Conservation (phyloP, 2,329 filamentous ascomycete genomes). For the Fusarium ramigenum region DNA sequence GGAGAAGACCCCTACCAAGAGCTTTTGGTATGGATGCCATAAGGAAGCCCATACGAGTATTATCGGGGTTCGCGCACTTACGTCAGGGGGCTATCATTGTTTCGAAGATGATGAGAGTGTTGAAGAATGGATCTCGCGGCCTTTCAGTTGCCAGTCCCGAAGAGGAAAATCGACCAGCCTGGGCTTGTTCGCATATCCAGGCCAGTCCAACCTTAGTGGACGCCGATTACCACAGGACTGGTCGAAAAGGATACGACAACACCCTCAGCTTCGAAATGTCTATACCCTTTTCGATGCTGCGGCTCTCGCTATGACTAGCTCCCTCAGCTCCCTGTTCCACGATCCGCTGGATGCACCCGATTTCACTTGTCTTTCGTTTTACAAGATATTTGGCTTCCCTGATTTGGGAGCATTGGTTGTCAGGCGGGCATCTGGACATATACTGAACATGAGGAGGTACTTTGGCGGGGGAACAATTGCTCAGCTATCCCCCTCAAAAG, state of each 20-base stretch:
- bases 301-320: conserved; percentile 70
- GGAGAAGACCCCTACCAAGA: conserved; percentile 54
- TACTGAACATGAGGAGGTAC: conserved; percentile 65
- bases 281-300: conserved; percentile 71
- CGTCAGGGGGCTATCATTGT: conserved; percentile 62
- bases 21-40: conserved; percentile 69
- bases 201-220: conserved; percentile 76
- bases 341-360: conserved; percentile 64
- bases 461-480: conserved; percentile 76
- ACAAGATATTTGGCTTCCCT: conserved; percentile 75
- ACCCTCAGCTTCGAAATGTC: conserved; percentile 34
- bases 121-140: conserved; percentile 53
- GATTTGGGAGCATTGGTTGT: conserved; percentile 70
- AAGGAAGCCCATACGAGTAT: conserved; percentile 69
- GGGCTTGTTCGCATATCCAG: conserved; percentile 70
- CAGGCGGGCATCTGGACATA: conserved; percentile 62
- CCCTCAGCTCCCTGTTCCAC: conserved; percentile 61
- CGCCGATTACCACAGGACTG: conserved; percentile 68
- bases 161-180: conserved; percentile 30
- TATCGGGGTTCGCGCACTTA: conserved; percentile 75
- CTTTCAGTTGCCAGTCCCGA: conserved; percentile 31
- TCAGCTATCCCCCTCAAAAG: conserved; percentile 52
- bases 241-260: conserved; percentile 52
- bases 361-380: conserved; percentile 69
- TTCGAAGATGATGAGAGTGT: conserved; percentile 67